These are phyloP conservation scores for Aphanocladium album DNA, from an alignment of 2,329 filamentous ascomycete species.

Conservation along the genomic window DNA sequence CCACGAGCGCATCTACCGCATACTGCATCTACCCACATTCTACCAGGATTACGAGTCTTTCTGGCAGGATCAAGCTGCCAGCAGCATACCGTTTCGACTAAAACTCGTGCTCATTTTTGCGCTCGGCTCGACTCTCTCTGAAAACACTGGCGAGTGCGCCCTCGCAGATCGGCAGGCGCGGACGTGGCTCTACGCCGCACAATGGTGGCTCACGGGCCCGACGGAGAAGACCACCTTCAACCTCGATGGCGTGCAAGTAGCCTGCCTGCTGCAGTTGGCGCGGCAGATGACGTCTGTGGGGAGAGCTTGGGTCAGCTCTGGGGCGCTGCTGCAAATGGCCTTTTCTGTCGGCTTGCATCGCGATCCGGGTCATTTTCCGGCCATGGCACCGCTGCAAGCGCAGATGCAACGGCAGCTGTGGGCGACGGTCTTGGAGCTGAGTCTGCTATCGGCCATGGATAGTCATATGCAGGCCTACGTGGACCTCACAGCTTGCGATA, in stretches of 20 bases:
- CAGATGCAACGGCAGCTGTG: conserved; percentile 6
- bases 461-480: background rate
- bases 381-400: background rate
- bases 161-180: background rate
- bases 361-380: conserved; percentile 3
- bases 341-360: conserved; percentile 5
- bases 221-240: background rate
- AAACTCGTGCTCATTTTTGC: conserved; percentile 6
- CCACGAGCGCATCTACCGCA: conserved; percentile 7
- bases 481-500: background rate
- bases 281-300: conserved; percentile 10
- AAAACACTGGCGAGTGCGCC: background rate
- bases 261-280: conserved; percentile 2
- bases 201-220: conserved; percentile 10
- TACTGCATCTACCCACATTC: conserved; percentile 5
- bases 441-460: background rate
- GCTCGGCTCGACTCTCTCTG: background rate
- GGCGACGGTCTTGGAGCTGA: conserved; percentile 5
- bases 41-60: conserved; percentile 1
- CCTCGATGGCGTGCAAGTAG: conserved; percentile 5
- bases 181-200: conserved; percentile 6
- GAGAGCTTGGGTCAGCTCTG: background rate
- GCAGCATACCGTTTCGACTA: background rate
- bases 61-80: background rate
- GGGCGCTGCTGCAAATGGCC: conserved; percentile 7